phyloP scores from a whole-genome alignment of 1,284 basidiomycete genomes.

The Neonothopanus nambi region DNA sequence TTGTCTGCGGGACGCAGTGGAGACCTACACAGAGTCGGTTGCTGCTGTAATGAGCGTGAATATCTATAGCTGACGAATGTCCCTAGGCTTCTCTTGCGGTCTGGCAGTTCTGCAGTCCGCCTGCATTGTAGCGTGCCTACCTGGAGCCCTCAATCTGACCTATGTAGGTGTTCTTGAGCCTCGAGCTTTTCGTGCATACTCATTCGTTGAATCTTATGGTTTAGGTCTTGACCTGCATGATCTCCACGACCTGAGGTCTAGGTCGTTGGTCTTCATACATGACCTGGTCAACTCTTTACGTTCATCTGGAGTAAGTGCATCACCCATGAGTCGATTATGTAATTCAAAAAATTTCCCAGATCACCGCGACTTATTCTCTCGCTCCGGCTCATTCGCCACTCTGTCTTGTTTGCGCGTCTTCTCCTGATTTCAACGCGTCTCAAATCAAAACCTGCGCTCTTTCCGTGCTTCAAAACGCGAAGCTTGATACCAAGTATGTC shows the following conservation, averaged over 20 bases:
- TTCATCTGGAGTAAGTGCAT: conserved; percentile 55
- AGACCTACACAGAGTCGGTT: conserved; percentile 59
- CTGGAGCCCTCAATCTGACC: conserved; percentile 55
- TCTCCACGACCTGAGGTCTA: conserved; percentile 62
- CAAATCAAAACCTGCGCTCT: conserved; percentile 43
- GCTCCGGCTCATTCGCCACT: conserved; percentile 61
- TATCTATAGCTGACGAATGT: background rate
- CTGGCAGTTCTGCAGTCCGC: conserved; percentile 41
- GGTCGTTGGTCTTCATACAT: conserved; percentile 66
- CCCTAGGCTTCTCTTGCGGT: conserved; percentile 40
- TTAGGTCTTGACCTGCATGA: conserved; percentile 66
- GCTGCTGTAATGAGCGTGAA: background rate
- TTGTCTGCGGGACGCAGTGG: conserved; percentile 51
- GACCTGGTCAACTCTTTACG: conserved; percentile 60
- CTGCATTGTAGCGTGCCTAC: conserved; percentile 68
- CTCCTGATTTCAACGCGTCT: conserved; percentile 40
- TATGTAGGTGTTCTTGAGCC: conserved; percentile 42
- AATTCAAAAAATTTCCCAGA: conserved; percentile 33
- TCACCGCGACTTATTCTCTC: conserved; percentile 59
- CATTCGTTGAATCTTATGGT: background rate
- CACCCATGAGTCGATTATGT: background rate
- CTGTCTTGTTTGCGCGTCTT: conserved; percentile 54
- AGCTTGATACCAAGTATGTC: conserved; percentile 32
- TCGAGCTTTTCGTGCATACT: background rate
- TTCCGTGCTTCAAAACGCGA: conserved; percentile 45